Evolutionary conservation across 1,284 basidiomycete species (phyloP).

Genomic region (Ustanciosporium gigantosporum): DNA sequence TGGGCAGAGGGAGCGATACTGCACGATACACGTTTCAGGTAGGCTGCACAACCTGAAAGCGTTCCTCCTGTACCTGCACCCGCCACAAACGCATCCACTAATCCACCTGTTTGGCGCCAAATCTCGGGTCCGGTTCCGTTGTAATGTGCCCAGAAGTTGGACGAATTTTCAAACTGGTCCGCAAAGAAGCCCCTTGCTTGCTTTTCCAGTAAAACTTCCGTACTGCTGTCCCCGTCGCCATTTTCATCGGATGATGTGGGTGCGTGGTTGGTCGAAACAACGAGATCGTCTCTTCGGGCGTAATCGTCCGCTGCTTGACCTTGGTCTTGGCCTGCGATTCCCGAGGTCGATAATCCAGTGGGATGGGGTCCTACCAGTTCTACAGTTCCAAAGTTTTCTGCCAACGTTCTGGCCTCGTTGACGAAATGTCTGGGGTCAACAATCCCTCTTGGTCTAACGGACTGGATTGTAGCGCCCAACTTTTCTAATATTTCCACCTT

Average conservation of each 20-base stretch:
- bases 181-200: constrained; percentile 70
- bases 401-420: constrained; percentile 53
- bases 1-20: neutral
- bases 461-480: constrained; percentile 83
- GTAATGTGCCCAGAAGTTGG: constrained; percentile 88
- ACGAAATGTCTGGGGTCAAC: constrained; percentile 59
- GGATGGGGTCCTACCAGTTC: constrained; percentile 46
- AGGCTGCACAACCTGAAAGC: constrained; percentile 81
- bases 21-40: constrained; percentile 67
- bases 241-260: no score
- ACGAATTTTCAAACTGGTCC: constrained; percentile 79
- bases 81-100: constrained; percentile 83
- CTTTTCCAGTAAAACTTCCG: constrained; percentile 39
- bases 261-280: constrained; percentile 28
- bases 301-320: constrained; percentile 14
- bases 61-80: constrained; percentile 98
- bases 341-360: constrained; percentile 7
- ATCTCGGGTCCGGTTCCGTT: constrained; percentile 92
- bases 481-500: constrained; percentile 82
- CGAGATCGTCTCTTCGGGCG: constrained; percentile 36
- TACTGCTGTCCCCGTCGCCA: constrained; percentile 7
- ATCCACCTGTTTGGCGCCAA: constrained; percentile 85
- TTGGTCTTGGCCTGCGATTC: constrained; percentile 12
- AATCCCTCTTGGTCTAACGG: constrained; percentile 62
- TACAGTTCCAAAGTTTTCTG: constrained; percentile 45